Evolutionary conservation across 768 basidiomycete genomes (phyloP), one percentile per base, ranked within the genome.

Genomic region (Tephrocybe sp.): DNA sequence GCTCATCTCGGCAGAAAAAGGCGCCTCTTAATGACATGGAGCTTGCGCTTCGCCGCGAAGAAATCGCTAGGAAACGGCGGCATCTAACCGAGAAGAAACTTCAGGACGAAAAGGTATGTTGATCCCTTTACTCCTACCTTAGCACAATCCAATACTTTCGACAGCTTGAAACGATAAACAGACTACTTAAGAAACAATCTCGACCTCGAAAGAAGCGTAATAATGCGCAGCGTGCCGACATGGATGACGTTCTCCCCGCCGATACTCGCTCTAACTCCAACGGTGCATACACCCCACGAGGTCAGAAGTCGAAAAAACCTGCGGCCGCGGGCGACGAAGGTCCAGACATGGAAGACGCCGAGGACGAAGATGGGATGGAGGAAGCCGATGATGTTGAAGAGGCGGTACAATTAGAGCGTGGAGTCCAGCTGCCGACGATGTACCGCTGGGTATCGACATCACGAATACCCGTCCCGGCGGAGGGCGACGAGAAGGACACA

Each of bases 151-250:
- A 17, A 26, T 10, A 36, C 11, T 36, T 32, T 20, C 11, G 36
- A 30, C 58, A 92, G 88, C 83, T 83, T 19, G 92, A 93, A 60
- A 93, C 92, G 0, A 93, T 94, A 65, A 92, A 92, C 59, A 85
- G 92, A 22, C 76, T 94, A 12, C 78, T 94, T 45, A 91, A 91
- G 65, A 93, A 92, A 66, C 89, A 90, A 62, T 83, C 85, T 14
- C 79, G 85, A 9, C 76, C 86, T 2, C 78, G 80, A 39, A 79
- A 75, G 44, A 85, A 80, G 57, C 80, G 83, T 10, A 78, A 76
- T 1, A 72, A 72, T 0, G 79, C 80, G 34, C 82, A 69, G 54
- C 75, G 65, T 35, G 23, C 49, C 5, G 52, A 56, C 41, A 51
- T 56, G 47, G 61, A 60, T 31, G 62, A 62, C 23, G 39, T 62